Conservation (phyloP, 169 alveolate species). For the Plasmodium relictum region DNA sequence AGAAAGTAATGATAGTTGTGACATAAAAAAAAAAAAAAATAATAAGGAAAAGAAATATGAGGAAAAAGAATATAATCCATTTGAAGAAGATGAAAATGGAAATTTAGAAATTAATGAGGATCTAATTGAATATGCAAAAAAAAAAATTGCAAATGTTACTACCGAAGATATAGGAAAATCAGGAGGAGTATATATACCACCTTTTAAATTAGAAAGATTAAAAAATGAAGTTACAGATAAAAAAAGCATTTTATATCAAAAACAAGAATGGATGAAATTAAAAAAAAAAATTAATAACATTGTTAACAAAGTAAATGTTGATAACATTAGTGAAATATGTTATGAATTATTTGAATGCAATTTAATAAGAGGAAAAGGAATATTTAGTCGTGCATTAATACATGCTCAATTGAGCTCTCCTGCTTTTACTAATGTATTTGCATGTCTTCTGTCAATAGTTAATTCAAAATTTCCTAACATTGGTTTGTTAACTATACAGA, state of each 20-base stretch:
- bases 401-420: constrained; percentile 99
- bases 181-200: constrained; percentile 98
- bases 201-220: constrained; percentile 95
- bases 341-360: constrained; percentile 97
- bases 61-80: constrained; percentile 25
- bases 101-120: constrained; percentile 77
- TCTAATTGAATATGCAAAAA: constrained; percentile 79
- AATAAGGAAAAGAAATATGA: not conserved
- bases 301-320: constrained; percentile 95
- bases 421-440: constrained; percentile 96
- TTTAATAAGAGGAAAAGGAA: constrained; percentile 98
- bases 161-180: constrained; percentile 83
- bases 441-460: constrained; percentile 96
- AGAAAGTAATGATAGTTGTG: not conserved
- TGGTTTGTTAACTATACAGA: constrained; percentile 94
- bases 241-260: constrained; percentile 93
- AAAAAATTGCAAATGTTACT: constrained; percentile 77
- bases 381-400: constrained; percentile 95
- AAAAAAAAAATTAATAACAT: constrained; percentile 96
- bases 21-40: not conserved
- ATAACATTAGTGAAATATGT: constrained; percentile 89
- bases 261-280: constrained; percentile 98
- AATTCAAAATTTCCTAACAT: constrained; percentile 98
- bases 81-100: constrained; percentile 43
- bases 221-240: constrained; percentile 93